Evolutionary conservation across 768 basidiomycete species (phyloP).

Genomic region (Chalciporus piperatus): DNA sequence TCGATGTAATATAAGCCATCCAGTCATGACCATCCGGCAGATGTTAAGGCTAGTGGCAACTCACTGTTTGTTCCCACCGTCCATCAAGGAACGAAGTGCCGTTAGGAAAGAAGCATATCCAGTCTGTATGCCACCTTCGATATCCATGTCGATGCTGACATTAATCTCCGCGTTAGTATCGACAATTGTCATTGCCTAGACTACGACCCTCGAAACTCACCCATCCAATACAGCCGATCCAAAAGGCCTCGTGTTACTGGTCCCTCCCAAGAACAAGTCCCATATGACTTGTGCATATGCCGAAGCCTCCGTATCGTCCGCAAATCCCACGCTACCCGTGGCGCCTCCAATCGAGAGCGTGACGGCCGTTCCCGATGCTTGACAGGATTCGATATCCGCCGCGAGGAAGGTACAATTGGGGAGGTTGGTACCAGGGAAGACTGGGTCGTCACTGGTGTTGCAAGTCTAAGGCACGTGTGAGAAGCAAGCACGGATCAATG

Average conservation of each 20-base stretch:
- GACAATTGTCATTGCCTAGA: not conserved
- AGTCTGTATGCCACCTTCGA: slow-evolving; percentile 41
- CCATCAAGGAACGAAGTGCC: slow-evolving; percentile 26
- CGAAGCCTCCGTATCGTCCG: slow-evolving; percentile 52
- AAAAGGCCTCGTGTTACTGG: slow-evolving; percentile 62
- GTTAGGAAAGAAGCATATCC: slow-evolving; percentile 31
- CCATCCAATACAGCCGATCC: slow-evolving; percentile 72
- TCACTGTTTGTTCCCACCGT: slow-evolving; percentile 27
- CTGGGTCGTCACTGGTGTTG: slow-evolving; percentile 50
- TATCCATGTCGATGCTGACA: slow-evolving; percentile 42
- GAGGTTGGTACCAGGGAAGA: slow-evolving; percentile 61
- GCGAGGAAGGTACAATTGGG: slow-evolving; percentile 62
- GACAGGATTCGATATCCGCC: slow-evolving; percentile 60
- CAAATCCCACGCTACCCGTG: slow-evolving; percentile 59
- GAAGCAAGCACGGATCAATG: slow-evolving; percentile 2
- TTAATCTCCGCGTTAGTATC: not conserved
- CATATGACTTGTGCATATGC: slow-evolving; percentile 67
- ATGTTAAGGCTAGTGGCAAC: slow-evolving; percentile 6
- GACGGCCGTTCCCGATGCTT: slow-evolving; percentile 59
- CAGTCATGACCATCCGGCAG: not conserved
- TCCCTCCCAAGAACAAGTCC: slow-evolving; percentile 65
- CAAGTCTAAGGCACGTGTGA: slow-evolving; percentile 46
- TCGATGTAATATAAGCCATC: not conserved
- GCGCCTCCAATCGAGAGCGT: slow-evolving; percentile 61
- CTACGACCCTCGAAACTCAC: slow-evolving; percentile 32